phyloP scores from a whole-genome alignment of 495 filamentous ascomycete species.

The Penicillium tannophilum region DNA sequence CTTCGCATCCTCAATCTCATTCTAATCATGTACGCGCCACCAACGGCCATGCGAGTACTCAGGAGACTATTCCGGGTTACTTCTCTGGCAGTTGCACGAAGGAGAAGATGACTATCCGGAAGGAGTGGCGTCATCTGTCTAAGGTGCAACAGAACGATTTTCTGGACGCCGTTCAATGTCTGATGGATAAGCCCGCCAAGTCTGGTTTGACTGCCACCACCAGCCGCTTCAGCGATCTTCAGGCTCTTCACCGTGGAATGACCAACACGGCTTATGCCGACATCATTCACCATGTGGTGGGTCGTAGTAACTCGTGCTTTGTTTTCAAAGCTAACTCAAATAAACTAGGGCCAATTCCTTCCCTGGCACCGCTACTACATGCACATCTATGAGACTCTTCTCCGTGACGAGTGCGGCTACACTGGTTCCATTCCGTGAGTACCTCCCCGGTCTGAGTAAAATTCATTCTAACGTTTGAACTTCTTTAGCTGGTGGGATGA shows the following conservation, averaged over 20 bases:
- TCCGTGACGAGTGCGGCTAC: slow-evolving; percentile 48
- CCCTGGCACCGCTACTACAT: slow-evolving; percentile 54
- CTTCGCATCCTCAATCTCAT: too few relatives aligned
- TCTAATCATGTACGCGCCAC: too few relatives aligned
- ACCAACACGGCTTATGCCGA: slow-evolving; percentile 20
- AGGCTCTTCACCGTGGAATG: slow-evolving; percentile 21
- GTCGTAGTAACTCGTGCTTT: background rate
- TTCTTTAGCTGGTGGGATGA: slow-evolving; percentile 13
- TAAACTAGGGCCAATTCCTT: slow-evolving; percentile 35
- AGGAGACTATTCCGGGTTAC: slow-evolving; percentile 4
- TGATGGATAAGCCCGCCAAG: slow-evolving; percentile 24
- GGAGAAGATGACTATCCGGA: slow-evolving; percentile 25
- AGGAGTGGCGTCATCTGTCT: slow-evolving; percentile 39
- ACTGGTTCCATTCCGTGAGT: slow-evolving; percentile 44
- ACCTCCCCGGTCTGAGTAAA: background rate
- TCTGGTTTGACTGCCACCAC: slow-evolving; percentile 15
- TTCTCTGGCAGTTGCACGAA: slow-evolving; percentile 13
- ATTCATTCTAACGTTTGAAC: too few relatives aligned
- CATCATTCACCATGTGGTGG: slow-evolving; percentile 21
- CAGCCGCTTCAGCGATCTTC: slow-evolving; percentile 21
- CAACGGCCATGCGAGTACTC: too few relatives aligned
- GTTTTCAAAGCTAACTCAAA: background rate
- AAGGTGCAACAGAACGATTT: slow-evolving; percentile 24
- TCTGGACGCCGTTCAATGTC: slow-evolving; percentile 29
- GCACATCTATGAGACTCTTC: slow-evolving; percentile 40